A percentile compares a stretch with the other conserved stretches of the same genome.
Conservation (phyloP, 2,329 filamentous ascomycete genomes). For the Fusarium sp. region DNA sequence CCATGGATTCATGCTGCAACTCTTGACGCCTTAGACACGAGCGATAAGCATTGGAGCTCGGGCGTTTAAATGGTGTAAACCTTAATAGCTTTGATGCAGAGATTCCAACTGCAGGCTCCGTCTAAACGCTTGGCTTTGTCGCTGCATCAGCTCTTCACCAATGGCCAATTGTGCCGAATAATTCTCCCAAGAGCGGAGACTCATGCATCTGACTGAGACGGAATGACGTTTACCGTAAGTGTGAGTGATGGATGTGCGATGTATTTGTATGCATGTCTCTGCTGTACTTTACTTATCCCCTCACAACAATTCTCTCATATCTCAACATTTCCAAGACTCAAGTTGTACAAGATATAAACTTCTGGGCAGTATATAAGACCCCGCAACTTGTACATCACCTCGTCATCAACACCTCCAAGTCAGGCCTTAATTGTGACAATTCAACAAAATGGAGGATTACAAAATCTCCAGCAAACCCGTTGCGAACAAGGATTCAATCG, state of each 20-base stretch:
- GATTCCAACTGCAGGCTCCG: neutral
- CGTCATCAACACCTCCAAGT: neutral
- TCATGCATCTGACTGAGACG: slow-evolving; percentile 15
- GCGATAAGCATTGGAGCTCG: neutral
- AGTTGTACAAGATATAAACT: neutral
- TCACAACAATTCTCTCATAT: slow-evolving; percentile 18
- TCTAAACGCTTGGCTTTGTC: slow-evolving; percentile 3
- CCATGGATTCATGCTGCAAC: neutral
- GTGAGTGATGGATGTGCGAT: neutral
- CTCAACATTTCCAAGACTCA: neutral
- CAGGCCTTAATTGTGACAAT: neutral
- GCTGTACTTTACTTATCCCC: slow-evolving; percentile 2
- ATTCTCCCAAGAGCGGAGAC: slow-evolving; percentile 34
- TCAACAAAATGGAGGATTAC: slow-evolving; percentile 36
- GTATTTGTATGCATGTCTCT: slow-evolving; percentile 2
- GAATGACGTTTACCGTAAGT: slow-evolving; percentile 18
- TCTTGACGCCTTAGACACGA: neutral
- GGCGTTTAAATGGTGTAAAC: neutral
- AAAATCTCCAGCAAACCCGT: slow-evolving; percentile 32
- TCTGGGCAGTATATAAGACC: neutral
- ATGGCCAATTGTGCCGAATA: slow-evolving; percentile 31
- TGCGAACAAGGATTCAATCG: slow-evolving; percentile 30
- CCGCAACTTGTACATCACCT: slow-evolving; percentile 4
- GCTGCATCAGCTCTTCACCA: slow-evolving; percentile 9
- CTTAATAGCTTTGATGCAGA: neutral